phyloP scores from a whole-genome alignment of 2,329 filamentous ascomycete genomes.

The Pleoardoris graminearum region DNA sequence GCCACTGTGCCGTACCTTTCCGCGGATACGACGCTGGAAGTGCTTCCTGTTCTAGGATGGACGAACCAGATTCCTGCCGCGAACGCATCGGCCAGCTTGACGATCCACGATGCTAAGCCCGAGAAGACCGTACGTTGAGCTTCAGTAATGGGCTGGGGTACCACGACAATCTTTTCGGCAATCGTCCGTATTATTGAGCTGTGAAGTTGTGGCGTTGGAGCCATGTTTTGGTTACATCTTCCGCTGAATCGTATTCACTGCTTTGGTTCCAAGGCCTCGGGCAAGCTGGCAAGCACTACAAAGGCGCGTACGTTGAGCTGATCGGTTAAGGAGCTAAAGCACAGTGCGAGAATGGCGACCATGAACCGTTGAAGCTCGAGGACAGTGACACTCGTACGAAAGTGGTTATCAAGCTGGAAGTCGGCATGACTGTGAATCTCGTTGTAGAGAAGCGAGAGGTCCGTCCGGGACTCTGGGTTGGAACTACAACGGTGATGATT shows the following conservation, averaged over 20 bases:
- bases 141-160: not conserved
- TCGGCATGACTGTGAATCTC: not conserved
- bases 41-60: not conserved
- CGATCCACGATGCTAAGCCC: not conserved
- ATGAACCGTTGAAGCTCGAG: not conserved
- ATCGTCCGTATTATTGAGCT: not conserved
- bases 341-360: not conserved
- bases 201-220: not conserved
- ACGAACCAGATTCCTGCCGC: not conserved
- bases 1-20: not conserved
- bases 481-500: not conserved
- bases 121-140: not conserved
- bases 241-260: not conserved
- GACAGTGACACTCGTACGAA: not conserved
- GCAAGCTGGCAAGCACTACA: not conserved
- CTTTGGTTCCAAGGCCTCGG: not conserved
- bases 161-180: not conserved
- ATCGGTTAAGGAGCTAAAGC: not conserved
- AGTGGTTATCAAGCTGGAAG: not conserved
- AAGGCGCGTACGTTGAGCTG: not conserved
- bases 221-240: not conserved
- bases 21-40: not conserved
- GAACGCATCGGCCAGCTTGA: not conserved
- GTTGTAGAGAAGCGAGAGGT: not conserved
- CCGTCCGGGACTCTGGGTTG: not conserved